A percentile compares a stretch with the other conserved stretches of the same genome.
Conservation (phyloP, 2,329 filamentous ascomycete species). For the Xylariaceae sp. region DNA sequence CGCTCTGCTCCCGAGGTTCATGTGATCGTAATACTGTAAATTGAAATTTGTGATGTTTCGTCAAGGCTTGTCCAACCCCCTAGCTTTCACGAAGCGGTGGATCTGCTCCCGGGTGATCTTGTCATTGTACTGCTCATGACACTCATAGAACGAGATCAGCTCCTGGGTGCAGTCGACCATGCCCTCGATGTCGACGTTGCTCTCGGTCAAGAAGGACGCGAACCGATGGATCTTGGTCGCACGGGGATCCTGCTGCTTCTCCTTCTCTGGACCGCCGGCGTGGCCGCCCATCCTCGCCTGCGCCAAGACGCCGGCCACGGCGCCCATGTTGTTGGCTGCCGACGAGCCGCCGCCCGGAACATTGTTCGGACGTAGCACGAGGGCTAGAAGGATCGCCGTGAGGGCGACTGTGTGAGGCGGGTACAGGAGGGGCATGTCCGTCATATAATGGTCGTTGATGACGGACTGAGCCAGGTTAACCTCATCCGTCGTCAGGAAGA, state of each 20-base stretch:
- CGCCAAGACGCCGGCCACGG: conserved; percentile 44
- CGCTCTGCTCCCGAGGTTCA: too few species aligned
- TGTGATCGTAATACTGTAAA: too few species aligned
- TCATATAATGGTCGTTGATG: conserved; percentile 89
- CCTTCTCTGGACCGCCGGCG: conserved; percentile 32
- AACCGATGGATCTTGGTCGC: conserved; percentile 61
- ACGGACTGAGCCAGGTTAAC: conserved; percentile 71
- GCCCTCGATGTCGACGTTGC: conserved; percentile 74
- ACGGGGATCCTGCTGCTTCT: conserved; percentile 48
- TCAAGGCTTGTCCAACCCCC: conserved; percentile 45
- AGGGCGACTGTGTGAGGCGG: conserved; percentile 86
- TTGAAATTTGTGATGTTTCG: neutral
- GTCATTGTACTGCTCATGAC: conserved; percentile 55
- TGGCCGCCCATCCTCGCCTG: conserved; percentile 29
- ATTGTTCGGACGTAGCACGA: conserved; percentile 65
- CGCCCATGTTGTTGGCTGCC: conserved; percentile 41
- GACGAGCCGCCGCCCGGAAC: conserved; percentile 22
- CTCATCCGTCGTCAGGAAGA: conserved; percentile 73
- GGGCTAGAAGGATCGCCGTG: conserved; percentile 74
- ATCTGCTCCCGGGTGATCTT: conserved; percentile 54
- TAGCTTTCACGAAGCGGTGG: conserved; percentile 54
- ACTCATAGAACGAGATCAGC: conserved; percentile 82
- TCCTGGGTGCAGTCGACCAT: conserved; percentile 89
- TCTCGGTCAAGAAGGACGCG: conserved; percentile 78
- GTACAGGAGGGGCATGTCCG: conserved; percentile 80